Evolutionary conservation across 2,329 filamentous ascomycete species (phyloP).

Genomic region (Penicillium hesseltinei): DNA sequence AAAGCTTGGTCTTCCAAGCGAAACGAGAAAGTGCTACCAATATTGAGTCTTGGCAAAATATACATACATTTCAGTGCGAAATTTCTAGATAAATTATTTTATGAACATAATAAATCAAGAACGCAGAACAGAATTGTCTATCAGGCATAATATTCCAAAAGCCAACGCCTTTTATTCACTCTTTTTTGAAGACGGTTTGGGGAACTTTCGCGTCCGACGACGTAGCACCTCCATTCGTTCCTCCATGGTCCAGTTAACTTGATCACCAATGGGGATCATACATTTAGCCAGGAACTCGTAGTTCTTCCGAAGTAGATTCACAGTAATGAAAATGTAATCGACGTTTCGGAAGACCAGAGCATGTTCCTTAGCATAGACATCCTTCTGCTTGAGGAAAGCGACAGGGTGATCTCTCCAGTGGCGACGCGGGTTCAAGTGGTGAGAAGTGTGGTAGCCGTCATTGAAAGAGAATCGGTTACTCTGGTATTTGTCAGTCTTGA

Average conservation of each 20-base stretch:
- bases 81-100: background rate
- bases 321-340: constrained; percentile 74
- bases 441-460: constrained; percentile 62
- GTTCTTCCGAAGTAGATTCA: constrained; percentile 67
- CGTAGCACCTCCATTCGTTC: constrained; percentile 63
- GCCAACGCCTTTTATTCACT: constrained; percentile 54
- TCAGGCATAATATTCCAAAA: background rate
- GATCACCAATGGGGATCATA: constrained; percentile 70
- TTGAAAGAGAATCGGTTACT: constrained; percentile 68
- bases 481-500: constrained; percentile 41
- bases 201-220: constrained; percentile 64
- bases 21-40: background rate
- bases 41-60: background rate
- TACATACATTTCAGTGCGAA: background rate
- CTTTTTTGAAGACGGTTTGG: constrained; percentile 22
- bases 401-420: constrained; percentile 80
- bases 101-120: background rate
- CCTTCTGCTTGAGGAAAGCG: constrained; percentile 68
- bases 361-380: constrained; percentile 62
- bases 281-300: constrained; percentile 68
- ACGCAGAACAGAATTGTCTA: background rate
- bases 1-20: background rate
- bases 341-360: constrained; percentile 79
- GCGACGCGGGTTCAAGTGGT: constrained; percentile 72
- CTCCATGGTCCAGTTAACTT: constrained; percentile 64